phyloP scores from a whole-genome alignment of 345 rosid genomes.

The Carallia pectinifolia region DNA sequence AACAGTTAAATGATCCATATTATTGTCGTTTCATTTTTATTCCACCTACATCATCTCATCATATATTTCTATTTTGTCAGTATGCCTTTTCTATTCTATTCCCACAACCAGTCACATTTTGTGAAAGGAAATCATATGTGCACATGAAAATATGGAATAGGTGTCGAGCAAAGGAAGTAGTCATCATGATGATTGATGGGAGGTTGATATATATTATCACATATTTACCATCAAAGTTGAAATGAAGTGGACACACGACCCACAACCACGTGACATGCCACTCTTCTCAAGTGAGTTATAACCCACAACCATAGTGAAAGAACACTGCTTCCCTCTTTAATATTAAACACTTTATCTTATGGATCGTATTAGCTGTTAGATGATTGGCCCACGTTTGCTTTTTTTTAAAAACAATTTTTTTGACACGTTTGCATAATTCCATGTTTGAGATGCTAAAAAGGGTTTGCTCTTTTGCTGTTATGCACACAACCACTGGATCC shows the following conservation, averaged over 20 bases:
- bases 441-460: neutral
- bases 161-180: neutral
- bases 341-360: neutral
- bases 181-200: neutral
- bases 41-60: too few species aligned
- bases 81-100: neutral
- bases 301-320: too few species aligned
- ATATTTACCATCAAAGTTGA: neutral
- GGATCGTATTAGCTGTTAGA: neutral
- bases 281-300: neutral
- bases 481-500: too few species aligned
- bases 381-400: neutral
- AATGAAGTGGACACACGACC: neutral
- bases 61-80: too few species aligned
- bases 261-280: constrained; percentile 1
- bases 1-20: too few species aligned
- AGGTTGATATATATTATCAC: neutral
- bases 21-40: too few species aligned
- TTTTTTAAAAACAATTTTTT: neutral
- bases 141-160: constrained; percentile 13
- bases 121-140: neutral
- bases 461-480: too few species aligned
- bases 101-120: neutral
- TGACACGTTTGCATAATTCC: neutral
- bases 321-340: neutral